These are phyloP conservation scores for Cucumis cinereus DNA, from an alignment of 306 rosid genomes.

Conservation along the genomic window DNA sequence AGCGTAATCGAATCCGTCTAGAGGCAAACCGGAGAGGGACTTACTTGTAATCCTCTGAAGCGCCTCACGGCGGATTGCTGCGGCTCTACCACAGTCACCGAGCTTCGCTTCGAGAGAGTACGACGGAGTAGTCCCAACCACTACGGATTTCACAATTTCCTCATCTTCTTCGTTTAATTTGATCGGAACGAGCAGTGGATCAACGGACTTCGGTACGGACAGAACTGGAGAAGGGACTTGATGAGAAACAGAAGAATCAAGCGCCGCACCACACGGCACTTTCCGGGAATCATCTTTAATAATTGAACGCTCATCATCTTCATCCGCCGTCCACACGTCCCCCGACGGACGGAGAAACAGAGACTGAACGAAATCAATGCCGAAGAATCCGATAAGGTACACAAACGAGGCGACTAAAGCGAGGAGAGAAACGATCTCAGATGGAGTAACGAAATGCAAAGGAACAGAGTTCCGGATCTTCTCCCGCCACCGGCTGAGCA, in stretches of 20 bases:
- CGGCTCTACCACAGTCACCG: slow-evolving; percentile 54
- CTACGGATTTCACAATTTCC: slow-evolving; percentile 40
- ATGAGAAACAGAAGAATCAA: slow-evolving; percentile 25
- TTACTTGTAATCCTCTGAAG: slow-evolving; percentile 41
- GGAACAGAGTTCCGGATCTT: slow-evolving; percentile 81
- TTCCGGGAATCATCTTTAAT: slow-evolving; percentile 32
- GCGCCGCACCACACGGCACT: slow-evolving; percentile 28
- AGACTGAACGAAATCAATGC: slow-evolving; percentile 63
- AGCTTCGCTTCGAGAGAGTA: slow-evolving; percentile 58
- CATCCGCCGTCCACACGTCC: slow-evolving; percentile 42
- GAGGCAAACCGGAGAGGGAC: slow-evolving; percentile 46
- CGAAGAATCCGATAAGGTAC: slow-evolving; percentile 72
- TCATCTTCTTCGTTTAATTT: slow-evolving; percentile 30
- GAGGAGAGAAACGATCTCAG: slow-evolving; percentile 48
- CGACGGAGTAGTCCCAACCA: slow-evolving; percentile 48
- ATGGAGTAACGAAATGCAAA: slow-evolving; percentile 49
- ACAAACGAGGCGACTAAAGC: slow-evolving; percentile 59
- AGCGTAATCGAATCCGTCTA: slow-evolving; percentile 62
- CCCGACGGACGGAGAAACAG: slow-evolving; percentile 33
- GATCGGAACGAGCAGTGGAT: slow-evolving; percentile 2
- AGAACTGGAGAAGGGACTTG: background rate
- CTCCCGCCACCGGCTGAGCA: slow-evolving; percentile 76
- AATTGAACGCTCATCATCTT: slow-evolving; percentile 30
- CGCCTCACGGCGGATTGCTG: slow-evolving; percentile 48
- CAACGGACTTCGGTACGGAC: slow-evolving; percentile 11